Base-by-base conservation (phyloP, 169 alveolate genomes). In the Plasmodium vinckei region DNA sequence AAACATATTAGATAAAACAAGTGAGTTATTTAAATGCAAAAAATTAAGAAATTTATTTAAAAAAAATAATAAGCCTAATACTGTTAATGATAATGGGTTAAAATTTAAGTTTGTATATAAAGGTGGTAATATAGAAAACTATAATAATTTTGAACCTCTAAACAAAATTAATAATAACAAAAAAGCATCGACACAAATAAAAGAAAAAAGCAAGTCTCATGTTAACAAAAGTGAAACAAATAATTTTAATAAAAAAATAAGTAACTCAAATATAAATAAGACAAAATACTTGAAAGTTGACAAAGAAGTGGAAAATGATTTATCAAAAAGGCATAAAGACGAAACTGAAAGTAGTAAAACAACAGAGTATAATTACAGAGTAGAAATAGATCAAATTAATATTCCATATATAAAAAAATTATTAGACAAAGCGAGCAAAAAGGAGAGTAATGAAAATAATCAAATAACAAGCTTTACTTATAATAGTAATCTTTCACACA, bases 1-100 rank as follows among this genome's bases (percentile, higher is more conserved):
- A 57, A 57, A 23, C 1, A 21, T 57, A 57, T n/a, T 57, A 57
- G 13, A 57, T 57, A 57, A 57, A 15, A 57, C 65, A 15, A 57
- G n/a, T 4, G n/a, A 13, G 1, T 19, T 57, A 57, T 57, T 57
- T 17, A 57, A 17, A 19, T 17, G 4, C 25, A 57, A 57, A 17
- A 57, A 57, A 9, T 57, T 57, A 19, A 57, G 12, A 23, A 23
- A 23, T 9, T 57, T 57, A 57, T 57, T 13, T n/a, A 57, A 57
- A 19, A 19, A 57, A 57, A 19, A 57, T 3, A 57, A 57, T n/a
- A 19, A 33, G 7, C 42, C 42, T 33, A 33, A 33, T 3, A 33
- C 0, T 3, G 5, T 7, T 33, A 33, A 33, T 33, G 7, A 33
- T 33, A 4, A 0, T 33, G 42, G 42, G 42, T 3, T 33, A 33